Evolutionary conservation across 139 green algal species (phyloP), one percentile per base, ranked within the genome.

Genomic region (Pleodorina starrii): DNA sequence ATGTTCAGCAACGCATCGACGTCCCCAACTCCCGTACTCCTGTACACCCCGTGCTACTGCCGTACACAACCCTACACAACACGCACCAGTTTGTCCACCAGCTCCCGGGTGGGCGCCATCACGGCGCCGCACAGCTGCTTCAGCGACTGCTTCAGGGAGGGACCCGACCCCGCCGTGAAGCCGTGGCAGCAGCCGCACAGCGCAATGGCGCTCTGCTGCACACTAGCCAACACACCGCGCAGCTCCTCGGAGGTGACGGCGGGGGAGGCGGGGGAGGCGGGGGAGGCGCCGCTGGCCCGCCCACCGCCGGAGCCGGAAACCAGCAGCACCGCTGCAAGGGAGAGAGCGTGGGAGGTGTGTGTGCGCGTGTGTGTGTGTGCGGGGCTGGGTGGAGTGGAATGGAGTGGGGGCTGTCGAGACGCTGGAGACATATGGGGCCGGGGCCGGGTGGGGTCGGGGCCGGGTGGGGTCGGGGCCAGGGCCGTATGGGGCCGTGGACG

Each of bases 11-110:
- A n/a, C n/a, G n/a, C n/a, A n/a, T n/a, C n/a, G n/a, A n/a, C n/a
- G n/a, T n/a, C n/a, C n/a, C n/a, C n/a, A n/a, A n/a, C n/a, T n/a
- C n/a, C n/a, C n/a, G n/a, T n/a, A n/a, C n/a, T n/a, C n/a, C n/a
- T n/a, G n/a, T n/a, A n/a, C n/a, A n/a, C n/a, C n/a, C n/a, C n/a
- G n/a, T n/a, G n/a, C n/a, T n/a, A n/a, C n/a, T n/a, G n/a, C n/a
- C n/a, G n/a, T n/a, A n/a, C n/a, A n/a, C n/a, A n/a, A n/a, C 54
- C 7, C 9, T 12, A 21, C 63, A 38, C 27, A 11, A 10, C 27
- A 14, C 78, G 10, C 54, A 86, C 59, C 80, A 86, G 40, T 25
- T 60, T 57, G 54, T 29, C 78, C 21, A 74, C 38, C 42, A 86
- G 80, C 80, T 76, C 80, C 59, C 40, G 51, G 2, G 36, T 73